Conservation (phyloP, 2,329 filamentous ascomycete species). For the Aotearoamyces nothofagi region DNA sequence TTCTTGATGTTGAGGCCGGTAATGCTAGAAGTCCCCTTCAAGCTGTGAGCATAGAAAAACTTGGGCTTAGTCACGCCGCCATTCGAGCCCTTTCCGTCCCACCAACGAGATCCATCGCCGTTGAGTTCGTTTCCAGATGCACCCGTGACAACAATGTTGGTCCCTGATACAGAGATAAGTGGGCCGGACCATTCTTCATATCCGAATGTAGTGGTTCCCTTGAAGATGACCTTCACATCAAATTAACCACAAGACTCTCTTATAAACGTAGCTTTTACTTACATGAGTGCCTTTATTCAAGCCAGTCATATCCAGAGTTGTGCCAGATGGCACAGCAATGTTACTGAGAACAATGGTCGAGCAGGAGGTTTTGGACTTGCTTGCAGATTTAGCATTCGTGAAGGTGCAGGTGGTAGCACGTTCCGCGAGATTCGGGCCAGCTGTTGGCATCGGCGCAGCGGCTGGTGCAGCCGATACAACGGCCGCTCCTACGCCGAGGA, state of each 20-base stretch:
- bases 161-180: conserved; percentile 44
- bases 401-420: conserved; percentile 34
- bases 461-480: conserved; percentile 9
- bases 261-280: not conserved
- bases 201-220: conserved; percentile 50
- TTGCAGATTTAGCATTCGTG: conserved; percentile 31
- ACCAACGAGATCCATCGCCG: conserved; percentile 40
- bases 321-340: conserved; percentile 39
- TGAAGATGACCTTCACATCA: conserved; percentile 32
- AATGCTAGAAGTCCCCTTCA: conserved; percentile 32
- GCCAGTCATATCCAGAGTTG: conserved; percentile 40
- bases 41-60: conserved; percentile 39
- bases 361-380: conserved; percentile 33
- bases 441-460: not conserved
- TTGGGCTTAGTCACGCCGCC: conserved; percentile 48
- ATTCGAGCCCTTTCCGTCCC: conserved; percentile 43
- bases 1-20: conserved; percentile 34
- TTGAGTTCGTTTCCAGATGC: conserved; percentile 36
- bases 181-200: conserved; percentile 52
- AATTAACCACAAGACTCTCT: not conserved
- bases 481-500: conserved; percentile 9
- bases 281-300: conserved; percentile 31
- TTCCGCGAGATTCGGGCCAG: not conserved
- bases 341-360: conserved; percentile 35
- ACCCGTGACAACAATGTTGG: conserved; percentile 34